Conservation (phyloP, 2,329 filamentous ascomycete genomes). For the Diaporthe vexans region DNA sequence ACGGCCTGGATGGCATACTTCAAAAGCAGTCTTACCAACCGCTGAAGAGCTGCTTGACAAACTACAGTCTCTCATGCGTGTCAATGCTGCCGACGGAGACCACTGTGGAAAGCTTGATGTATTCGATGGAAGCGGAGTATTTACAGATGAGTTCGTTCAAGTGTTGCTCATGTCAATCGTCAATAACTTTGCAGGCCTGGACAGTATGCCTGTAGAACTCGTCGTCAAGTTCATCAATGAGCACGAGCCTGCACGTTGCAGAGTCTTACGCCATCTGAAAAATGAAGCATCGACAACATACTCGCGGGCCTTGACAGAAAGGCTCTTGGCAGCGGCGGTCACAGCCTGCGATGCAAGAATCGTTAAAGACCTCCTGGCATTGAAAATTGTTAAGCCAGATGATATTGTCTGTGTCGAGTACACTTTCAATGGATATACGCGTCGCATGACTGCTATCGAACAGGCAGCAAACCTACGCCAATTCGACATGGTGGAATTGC, state of each 20-base stretch:
- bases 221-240: background rate
- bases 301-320: background rate
- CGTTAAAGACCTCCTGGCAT: background rate
- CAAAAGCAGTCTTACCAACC: background rate
- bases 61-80: background rate
- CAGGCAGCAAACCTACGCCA: background rate
- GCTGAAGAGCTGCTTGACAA: background rate
- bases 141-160: background rate
- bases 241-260: background rate
- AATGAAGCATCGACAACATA: too few relatives aligned
- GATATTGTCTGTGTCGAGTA: background rate
- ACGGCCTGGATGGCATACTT: background rate
- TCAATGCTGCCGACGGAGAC: background rate
- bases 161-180: background rate
- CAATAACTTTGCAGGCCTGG: constrained; percentile 2
- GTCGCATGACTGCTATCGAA: background rate
- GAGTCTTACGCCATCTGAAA: background rate
- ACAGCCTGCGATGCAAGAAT: background rate
- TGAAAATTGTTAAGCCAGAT: background rate
- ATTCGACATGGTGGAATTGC: background rate
- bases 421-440: too few relatives aligned
- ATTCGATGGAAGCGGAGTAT: background rate
- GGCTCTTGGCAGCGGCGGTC: background rate
- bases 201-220: background rate
- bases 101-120: background rate